These are phyloP conservation scores for Ramaria rubella DNA, from an alignment of 768 basidiomycete species.

Conservation along the genomic window DNA sequence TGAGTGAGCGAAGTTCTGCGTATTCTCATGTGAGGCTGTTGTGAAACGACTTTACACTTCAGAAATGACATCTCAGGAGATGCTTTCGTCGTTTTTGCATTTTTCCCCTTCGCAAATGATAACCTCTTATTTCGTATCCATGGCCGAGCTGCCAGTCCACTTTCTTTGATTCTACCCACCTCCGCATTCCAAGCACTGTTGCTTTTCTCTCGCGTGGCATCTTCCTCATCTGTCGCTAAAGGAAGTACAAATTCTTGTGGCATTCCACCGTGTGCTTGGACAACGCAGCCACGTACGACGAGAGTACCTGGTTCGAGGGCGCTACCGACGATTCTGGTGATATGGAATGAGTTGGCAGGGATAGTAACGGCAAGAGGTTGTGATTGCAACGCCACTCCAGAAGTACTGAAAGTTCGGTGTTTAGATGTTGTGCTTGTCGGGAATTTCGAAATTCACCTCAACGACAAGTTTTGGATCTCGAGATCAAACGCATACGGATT, in stretches of 20 bases:
- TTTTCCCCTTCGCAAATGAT: slow-evolving; percentile 21
- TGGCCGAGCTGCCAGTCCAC: slow-evolving; percentile 62
- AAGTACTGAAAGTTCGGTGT: slow-evolving; percentile 49
- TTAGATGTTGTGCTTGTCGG: neutral
- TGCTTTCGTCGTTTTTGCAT: slow-evolving; percentile 18
- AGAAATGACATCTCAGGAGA: slow-evolving; percentile 45
- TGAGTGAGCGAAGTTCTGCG: slow-evolving; percentile 85
- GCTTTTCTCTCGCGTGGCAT: slow-evolving; percentile 30
- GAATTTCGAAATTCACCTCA: slow-evolving; percentile 51
- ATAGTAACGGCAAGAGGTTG: slow-evolving; percentile 56
- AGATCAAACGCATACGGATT: slow-evolving; percentile 93
- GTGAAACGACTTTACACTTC: slow-evolving; percentile 77
- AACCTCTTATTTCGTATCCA: slow-evolving; percentile 48
- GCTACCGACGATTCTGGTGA: slow-evolving; percentile 62
- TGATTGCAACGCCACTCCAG: slow-evolving; percentile 70
- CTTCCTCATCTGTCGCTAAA: slow-evolving; percentile 63
- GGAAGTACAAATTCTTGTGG: slow-evolving; percentile 72
- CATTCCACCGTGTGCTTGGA: slow-evolving; percentile 69
- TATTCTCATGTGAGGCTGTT: slow-evolving; percentile 84
- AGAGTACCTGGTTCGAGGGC: slow-evolving; percentile 62
- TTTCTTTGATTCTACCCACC: slow-evolving; percentile 12
- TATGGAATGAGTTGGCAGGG: slow-evolving; percentile 68
- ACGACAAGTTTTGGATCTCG: slow-evolving; percentile 70
- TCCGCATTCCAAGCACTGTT: slow-evolving; percentile 7
- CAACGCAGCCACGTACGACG: slow-evolving; percentile 67